Conservation (phyloP, 2,329 filamentous ascomycete species). For the Colletotrichum sp. region DNA sequence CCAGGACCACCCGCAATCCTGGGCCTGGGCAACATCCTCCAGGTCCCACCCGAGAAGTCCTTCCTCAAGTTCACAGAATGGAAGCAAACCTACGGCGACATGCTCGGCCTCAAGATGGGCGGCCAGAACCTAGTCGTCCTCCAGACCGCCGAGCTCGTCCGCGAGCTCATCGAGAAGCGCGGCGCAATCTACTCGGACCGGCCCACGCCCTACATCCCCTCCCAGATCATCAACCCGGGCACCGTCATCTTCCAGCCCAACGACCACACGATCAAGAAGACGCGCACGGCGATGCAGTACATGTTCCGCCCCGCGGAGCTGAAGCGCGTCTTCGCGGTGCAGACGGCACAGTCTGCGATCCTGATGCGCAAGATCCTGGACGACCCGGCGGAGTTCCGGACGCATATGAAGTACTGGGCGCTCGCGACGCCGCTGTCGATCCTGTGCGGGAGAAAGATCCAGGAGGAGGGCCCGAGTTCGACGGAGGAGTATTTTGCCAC, state of each 20-base stretch:
- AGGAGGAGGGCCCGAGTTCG: conserved; percentile 18
- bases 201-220: conserved; percentile 30
- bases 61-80: conserved; percentile 35
- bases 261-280: conserved; percentile 1
- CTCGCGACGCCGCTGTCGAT: conserved; percentile 28
- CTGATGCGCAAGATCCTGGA: conserved; percentile 24
- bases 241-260: conserved; percentile 2
- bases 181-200: conserved; percentile 42
- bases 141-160: conserved; percentile 32
- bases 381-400: conserved; percentile 14
- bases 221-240: conserved; percentile 26
- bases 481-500: conserved; percentile 23
- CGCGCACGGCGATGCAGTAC: conserved; percentile 15
- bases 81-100: conserved; percentile 36
- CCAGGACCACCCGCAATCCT: conserved; percentile 25
- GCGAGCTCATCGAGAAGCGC: conserved; percentile 41
- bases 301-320: conserved; percentile 26
- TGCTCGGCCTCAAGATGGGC: conserved; percentile 35
- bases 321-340: conserved; percentile 16
- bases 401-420: conserved; percentile 26
- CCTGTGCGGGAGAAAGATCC: conserved; percentile 24
- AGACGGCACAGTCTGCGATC: conserved; percentile 24
- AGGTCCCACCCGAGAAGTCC: conserved; percentile 27
- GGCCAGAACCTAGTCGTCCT: conserved; percentile 36
- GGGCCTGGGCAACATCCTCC: conserved; percentile 29